Percentiles rank a stretch among this genome's conserved stretches.
phyloP scores from a whole-genome alignment of 352 stramenopile species.

The Globisporangium mamillatum region DNA sequence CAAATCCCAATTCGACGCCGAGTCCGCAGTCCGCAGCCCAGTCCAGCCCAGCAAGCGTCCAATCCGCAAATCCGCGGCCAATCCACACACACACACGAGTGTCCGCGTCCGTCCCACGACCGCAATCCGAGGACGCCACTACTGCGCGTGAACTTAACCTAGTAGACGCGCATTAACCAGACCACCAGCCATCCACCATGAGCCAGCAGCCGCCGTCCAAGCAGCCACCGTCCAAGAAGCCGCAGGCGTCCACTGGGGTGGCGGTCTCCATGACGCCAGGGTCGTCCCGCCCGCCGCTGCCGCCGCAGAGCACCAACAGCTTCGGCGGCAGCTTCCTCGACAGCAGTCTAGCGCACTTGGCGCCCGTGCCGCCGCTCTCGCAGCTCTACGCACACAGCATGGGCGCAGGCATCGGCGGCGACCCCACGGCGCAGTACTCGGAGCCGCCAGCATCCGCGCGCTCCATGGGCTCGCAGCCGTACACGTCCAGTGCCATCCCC shows the following conservation, averaged over 20 bases:
- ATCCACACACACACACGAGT: not conserved
- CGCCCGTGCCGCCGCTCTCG: conserved; percentile 10
- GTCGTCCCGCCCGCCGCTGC: not conserved
- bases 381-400: conserved; percentile 14
- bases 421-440: conserved; percentile 15
- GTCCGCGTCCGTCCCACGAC: not conserved
- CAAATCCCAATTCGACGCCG: not conserved
- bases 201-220: conserved; percentile 10
- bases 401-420: conserved; percentile 5
- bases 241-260: not conserved
- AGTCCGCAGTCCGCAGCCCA: not conserved
- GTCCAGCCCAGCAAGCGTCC: not conserved
- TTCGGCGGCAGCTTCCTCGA: not conserved
- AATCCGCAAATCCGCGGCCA: not conserved
- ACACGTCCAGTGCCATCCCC: conserved; percentile 74
- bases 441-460: conserved; percentile 65
- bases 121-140: not conserved
- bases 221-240: conserved; percentile 7
- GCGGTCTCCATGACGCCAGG: not conserved
- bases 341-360: not conserved
- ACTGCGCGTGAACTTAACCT: not conserved
- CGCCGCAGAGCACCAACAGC: conserved; percentile 1
- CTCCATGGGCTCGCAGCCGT: conserved; percentile 72
- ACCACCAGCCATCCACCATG: conserved; percentile 2
- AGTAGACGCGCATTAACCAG: not conserved